These are phyloP conservation scores for Pittosporum tobira DNA, from an alignment of 129 eudicot species.

Conservation along the genomic window DNA sequence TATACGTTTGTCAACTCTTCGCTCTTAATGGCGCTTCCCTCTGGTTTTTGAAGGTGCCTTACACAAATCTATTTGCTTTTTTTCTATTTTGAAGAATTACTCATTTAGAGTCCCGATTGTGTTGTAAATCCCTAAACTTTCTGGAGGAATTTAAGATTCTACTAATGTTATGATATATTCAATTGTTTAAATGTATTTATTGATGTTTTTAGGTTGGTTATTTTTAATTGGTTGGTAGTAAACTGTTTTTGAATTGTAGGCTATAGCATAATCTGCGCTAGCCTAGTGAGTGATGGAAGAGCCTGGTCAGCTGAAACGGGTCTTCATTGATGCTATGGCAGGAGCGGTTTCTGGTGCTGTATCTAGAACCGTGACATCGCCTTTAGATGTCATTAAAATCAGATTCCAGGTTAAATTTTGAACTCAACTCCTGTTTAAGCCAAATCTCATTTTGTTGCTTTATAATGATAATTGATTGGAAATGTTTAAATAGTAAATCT, in stretches of 20 bases:
- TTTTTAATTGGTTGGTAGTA: too few relatives aligned
- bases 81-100: too few relatives aligned
- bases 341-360: conserved; percentile 90
- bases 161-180: too few relatives aligned
- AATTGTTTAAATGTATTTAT: too few relatives aligned
- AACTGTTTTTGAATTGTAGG: conserved; percentile 18
- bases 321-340: conserved; percentile 66
- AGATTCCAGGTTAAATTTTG: conserved; percentile 62
- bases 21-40: too few relatives aligned
- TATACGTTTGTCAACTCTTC: too few relatives aligned
- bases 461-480: not conserved
- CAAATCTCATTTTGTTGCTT: not conserved
- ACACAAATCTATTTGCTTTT: too few relatives aligned
- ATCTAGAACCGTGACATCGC: conserved; percentile 87
- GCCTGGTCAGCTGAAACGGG: conserved; percentile 69
- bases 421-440: not conserved
- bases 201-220: too few relatives aligned
- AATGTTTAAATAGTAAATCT: not conserved
- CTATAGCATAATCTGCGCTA: conserved; percentile 23
- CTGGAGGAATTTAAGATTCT: too few relatives aligned
- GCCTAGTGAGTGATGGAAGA: conserved; percentile 60
- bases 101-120: too few relatives aligned
- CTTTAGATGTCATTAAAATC: conserved; percentile 88
- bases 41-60: too few relatives aligned
- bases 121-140: too few relatives aligned